phyloP scores from a whole-genome alignment of 2,329 filamentous ascomycete genomes.

The Myriangium duriaei region DNA sequence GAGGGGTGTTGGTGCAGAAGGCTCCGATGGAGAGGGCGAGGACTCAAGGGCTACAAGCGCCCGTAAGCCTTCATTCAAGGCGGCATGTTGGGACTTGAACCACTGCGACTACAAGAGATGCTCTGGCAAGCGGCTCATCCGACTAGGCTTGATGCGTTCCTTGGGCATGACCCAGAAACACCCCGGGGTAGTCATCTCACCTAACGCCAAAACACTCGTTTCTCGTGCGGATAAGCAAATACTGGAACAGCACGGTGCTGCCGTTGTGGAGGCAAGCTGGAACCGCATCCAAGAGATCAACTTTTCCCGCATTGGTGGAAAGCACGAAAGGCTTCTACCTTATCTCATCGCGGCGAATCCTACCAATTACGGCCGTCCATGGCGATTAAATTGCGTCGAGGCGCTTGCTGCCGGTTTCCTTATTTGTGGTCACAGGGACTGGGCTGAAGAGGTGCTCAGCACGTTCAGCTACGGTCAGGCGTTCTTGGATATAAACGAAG shows the following conservation, averaged over 20 bases:
- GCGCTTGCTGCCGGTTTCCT: slow-evolving; percentile 84
- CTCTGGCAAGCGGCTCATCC: slow-evolving; percentile 89
- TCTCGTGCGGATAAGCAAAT: slow-evolving; percentile 72
- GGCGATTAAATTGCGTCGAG: slow-evolving; percentile 91
- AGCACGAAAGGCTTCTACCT: slow-evolving; percentile 78
- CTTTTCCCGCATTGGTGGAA: slow-evolving; percentile 82
- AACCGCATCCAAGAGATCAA: slow-evolving; percentile 83
- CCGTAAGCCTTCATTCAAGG: slow-evolving; percentile 57
- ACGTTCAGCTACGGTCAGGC: slow-evolving; percentile 80
- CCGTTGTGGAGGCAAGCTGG: slow-evolving; percentile 96
- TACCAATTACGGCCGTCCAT: slow-evolving; percentile 94
- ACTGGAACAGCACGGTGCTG: slow-evolving; percentile 79
- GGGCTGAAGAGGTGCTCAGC: slow-evolving; percentile 71
- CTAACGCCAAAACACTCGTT: slow-evolving; percentile 77
- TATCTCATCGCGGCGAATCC: slow-evolving; percentile 95
- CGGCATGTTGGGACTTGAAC: slow-evolving; percentile 93
- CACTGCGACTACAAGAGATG: slow-evolving; percentile 97
- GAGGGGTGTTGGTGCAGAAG: slow-evolving; percentile 12
- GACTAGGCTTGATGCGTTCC: slow-evolving; percentile 83
- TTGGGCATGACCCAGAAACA: slow-evolving; percentile 86
- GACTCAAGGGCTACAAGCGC: slow-evolving; percentile 21
- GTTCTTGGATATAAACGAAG: slow-evolving; percentile 83
- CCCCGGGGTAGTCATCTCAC: slow-evolving; percentile 83
- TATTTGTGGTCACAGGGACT: slow-evolving; percentile 84
- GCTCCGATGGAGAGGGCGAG: slow-evolving; percentile 17